Percentiles rank a stretch among this genome's conserved stretches.
Evolutionary conservation across 768 basidiomycete genomes (phyloP).

Genomic region (Russula earlei): DNA sequence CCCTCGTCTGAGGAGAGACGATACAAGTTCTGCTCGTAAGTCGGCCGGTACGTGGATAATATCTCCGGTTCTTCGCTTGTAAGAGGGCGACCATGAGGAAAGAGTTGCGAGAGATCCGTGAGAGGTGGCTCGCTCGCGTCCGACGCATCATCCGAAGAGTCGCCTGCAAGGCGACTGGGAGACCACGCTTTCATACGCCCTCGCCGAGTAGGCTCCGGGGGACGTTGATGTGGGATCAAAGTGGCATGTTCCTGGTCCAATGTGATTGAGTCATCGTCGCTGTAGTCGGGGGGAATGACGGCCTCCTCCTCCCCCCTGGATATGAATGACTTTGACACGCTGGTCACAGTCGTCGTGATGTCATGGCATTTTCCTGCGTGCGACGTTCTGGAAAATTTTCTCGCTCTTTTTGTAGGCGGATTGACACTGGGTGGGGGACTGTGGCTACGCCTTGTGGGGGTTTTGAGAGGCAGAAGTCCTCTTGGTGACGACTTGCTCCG

Average conservation of each 20-base stretch:
- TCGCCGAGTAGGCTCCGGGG: neutral
- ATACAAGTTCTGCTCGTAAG: conserved; percentile 37
- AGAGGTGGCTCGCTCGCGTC: conserved; percentile 9
- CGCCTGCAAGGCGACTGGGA: conserved; percentile 37
- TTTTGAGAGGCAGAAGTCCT: neutral
- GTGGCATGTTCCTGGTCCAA: conserved; percentile 21
- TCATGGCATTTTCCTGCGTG: conserved; percentile 22
- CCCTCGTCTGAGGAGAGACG: conserved; percentile 34
- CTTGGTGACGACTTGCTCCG: neutral
- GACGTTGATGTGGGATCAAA: neutral
- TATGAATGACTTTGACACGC: conserved; percentile 28
- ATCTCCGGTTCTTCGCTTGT: conserved; percentile 15
- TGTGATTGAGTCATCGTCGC: conserved; percentile 24
- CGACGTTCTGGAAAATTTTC: conserved; percentile 23
- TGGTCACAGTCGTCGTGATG: conserved; percentile 16
- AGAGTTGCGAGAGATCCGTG: conserved; percentile 27
- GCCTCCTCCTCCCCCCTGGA: conserved; percentile 33
- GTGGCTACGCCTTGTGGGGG: conserved; percentile 39
- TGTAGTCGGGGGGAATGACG: conserved; percentile 18
- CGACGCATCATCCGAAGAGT: conserved; percentile 26
- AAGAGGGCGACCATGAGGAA: neutral
- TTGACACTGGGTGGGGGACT: conserved; percentile 16
- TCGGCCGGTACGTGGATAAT: conserved; percentile 45
- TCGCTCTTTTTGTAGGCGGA: conserved; percentile 24
- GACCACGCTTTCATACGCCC: conserved; percentile 41